Evolutionary conservation across 768 basidiomycete species (phyloP), one percentile per base, ranked within the genome.

Genomic region (Trametopsis cervina): DNA sequence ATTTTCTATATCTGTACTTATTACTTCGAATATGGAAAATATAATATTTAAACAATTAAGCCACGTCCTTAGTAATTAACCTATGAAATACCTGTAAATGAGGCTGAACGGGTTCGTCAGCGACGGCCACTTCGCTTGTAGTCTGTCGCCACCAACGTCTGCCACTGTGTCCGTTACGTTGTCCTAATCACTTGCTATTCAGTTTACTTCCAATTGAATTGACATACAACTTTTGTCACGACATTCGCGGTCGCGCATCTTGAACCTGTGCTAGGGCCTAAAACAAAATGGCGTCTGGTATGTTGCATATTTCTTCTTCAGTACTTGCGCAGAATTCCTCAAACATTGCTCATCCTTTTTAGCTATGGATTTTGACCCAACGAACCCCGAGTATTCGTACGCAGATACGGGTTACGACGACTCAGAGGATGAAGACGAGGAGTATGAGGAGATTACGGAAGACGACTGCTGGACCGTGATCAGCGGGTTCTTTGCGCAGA

Each of bases 391-490:
- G 12, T 58, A 48, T 22, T 42, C 52, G 10, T 82, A 80, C 55
- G 84, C 85, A 57, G 81, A 85, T 49, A 67, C 77, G 12, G 74
- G 68, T 46, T 77, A 75, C 57, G 76, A 43, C 13, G 20, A 54
- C 29, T 79, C 83, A 18, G 80, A 83, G 37, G 69, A 69, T 4
- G 78, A 83, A 27, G 69, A 70, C 29, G 67, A 75, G 25, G 73
- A 74, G n/a, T 77, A 77, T 52, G 85, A 85, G 60, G 84, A 88
- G 60, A 85, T 92, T 65, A 89, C 89, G 0, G 90, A 91, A 60
- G 90, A 93, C 64, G 90, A 92, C 60, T 92, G 91, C 65, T 95
- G 91, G 91, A 82, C 85, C 35, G 85, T 99, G 62, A 97, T 98
- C 59, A 86, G 89, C 53, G 84, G 89, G 60, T 99, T 95, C 72